Conservation (phyloP, 2,329 filamentous ascomycete genomes). For the Bipolaris bicolor region DNA sequence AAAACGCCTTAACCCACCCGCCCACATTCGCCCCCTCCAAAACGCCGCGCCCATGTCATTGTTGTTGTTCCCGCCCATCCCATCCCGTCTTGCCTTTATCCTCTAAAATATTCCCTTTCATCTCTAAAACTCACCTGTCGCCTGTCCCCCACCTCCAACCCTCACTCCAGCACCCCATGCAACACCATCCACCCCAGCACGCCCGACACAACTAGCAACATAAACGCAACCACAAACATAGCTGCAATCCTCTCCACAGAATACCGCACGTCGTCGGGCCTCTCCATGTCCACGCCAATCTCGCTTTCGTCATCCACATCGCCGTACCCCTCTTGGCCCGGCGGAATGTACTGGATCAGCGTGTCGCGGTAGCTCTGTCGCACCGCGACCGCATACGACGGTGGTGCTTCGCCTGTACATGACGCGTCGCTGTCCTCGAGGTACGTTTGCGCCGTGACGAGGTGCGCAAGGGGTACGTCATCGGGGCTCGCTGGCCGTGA, state of each 20-base stretch:
- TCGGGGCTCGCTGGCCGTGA: conserved; percentile 18
- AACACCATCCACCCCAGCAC: conserved; percentile 27
- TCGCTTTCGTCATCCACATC: conserved; percentile 20
- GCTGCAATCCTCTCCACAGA: conserved; percentile 34
- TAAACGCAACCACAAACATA: conserved; percentile 28
- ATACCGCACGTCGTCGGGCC: conserved; percentile 33
- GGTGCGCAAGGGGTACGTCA: conserved; percentile 38
- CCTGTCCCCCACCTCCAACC: background rate
- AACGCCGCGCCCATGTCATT: background rate
- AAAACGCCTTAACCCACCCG: background rate
- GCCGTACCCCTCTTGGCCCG: background rate
- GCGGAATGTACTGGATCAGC: conserved; percentile 30
- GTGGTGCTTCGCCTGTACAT: conserved; percentile 37
- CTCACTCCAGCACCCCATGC: conserved; percentile 5
- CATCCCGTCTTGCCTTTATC: background rate
- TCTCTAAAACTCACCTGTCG: background rate
- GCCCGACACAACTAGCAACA: conserved; percentile 30
- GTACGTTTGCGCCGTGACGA: conserved; percentile 21
- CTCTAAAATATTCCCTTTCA: background rate
- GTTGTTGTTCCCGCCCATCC: no score
- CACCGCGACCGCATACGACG: conserved; percentile 35
- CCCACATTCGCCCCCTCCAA: background rate
- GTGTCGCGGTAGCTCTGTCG: conserved; percentile 36
- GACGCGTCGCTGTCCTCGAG: background rate
- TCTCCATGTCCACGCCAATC: conserved; percentile 13